These are phyloP conservation scores for Zea luxurians DNA, from an alignment of 176 grass and related monocot genomes.

Conservation along the genomic window DNA sequence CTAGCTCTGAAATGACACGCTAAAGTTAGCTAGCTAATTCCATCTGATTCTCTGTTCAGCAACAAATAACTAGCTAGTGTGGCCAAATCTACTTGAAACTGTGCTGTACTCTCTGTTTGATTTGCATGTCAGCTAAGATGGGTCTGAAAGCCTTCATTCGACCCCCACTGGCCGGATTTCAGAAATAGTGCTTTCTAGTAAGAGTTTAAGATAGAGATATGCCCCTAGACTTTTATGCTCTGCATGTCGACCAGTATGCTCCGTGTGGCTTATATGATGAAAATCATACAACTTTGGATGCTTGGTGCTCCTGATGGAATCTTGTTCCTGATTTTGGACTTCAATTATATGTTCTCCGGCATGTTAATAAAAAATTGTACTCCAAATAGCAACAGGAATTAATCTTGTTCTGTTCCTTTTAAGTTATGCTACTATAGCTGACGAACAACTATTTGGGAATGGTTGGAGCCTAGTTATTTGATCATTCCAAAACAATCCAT, in stretches of 20 bases:
- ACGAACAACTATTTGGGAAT: too few relatives aligned
- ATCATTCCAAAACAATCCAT: too few relatives aligned
- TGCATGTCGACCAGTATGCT: slow-evolving; percentile 12
- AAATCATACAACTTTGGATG: not conserved
- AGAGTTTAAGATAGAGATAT: not conserved
- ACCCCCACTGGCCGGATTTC: not conserved
- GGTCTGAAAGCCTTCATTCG: not conserved
- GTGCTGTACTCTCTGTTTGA: not conserved
- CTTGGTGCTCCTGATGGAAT: not conserved
- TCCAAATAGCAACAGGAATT: too few relatives aligned
- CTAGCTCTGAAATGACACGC: too few relatives aligned
- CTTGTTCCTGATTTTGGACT: not conserved
- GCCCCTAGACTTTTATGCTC: slow-evolving; percentile 1
- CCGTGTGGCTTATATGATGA: not conserved
- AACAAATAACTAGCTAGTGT: not conserved
- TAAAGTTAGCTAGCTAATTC: not conserved
- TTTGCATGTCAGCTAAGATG: slow-evolving; percentile 14
- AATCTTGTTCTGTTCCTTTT: too few relatives aligned
- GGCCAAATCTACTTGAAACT: slow-evolving; percentile 7
- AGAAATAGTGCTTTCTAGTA: slow-evolving; percentile 9
- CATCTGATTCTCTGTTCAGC: not conserved
- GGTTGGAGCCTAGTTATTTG: too few relatives aligned
- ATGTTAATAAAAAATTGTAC: not conserved
- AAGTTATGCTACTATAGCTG: too few relatives aligned
- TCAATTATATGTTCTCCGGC: not conserved